Evolutionary conservation across 1,139 yeast genomes (phyloP), one percentile per base, ranked within the genome.

Genomic region (Lodderomyces margitis): DNA sequence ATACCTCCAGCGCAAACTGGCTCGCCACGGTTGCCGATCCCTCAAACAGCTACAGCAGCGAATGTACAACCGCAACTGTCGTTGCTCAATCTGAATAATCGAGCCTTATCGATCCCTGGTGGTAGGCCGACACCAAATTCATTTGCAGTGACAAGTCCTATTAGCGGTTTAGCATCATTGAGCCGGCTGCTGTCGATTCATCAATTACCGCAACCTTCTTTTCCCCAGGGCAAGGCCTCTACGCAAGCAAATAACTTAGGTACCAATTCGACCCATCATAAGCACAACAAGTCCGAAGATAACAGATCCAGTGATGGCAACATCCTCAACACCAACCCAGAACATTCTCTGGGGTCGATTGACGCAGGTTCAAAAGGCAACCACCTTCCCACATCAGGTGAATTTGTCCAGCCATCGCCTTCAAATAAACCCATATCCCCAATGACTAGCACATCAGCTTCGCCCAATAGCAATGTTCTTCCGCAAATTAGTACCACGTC

Each of bases 401-500:
- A 34, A 10, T 34, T 19, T 36, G 19, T 36, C 12, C 25, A 28
- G 14, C 25, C 38, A 14, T 28, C 38, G 2, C 38, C 34, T 10
- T 21, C 37, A 9, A 28, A 28, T 28, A 36, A 35, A 17, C 37
- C 37, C 6, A 7, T 35, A 32, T 25, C 31, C 12, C 39, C 39
- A 21, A n/a, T 36, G 21, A 36, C 36, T 16, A 28, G 28, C 16
- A 21, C 34, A 25, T 16, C 39, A 4, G 30, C 36, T 14, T 31
- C 36, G 10, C 40, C 36, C 6, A 35, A 20, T 25, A 23, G 24
- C 5, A 32, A 17, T 20, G 24, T 30, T 10, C 34, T 33, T 25
- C 37, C 20, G n/a, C 37, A 32, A 8, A 39, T 39, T 21, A 27
- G 36, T 14, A 63, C 69, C 23, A 68, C 72, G 14, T 61, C 57